phyloP scores from a whole-genome alignment of 257 asterid genomes.

The Plantago major region DNA sequence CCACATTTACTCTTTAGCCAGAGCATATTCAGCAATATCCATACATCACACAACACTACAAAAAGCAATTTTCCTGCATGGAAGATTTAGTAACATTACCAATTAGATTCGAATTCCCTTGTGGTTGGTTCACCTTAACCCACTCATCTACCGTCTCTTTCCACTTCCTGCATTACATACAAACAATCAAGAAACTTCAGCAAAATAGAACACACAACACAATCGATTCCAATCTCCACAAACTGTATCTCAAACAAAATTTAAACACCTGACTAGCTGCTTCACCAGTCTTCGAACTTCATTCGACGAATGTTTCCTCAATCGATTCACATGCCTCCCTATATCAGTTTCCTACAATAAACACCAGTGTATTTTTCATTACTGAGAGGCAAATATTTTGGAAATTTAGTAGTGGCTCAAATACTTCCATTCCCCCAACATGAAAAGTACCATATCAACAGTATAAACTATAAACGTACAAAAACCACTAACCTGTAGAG shows the following conservation, averaged over 20 bases:
- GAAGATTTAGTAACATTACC: slow-evolving; percentile 41
- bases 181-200: slow-evolving; percentile 8
- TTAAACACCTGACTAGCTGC: slow-evolving; percentile 79
- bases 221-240: slow-evolving; percentile 15
- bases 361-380: not conserved
- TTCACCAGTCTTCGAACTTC: slow-evolving; percentile 87
- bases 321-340: slow-evolving; percentile 80
- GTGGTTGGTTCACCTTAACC: slow-evolving; percentile 76
- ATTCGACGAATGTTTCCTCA: slow-evolving; percentile 72
- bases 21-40: slow-evolving; percentile 63
- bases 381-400: no score
- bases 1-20: not conserved
- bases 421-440: slow-evolving; percentile 15
- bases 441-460: not conserved
- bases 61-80: slow-evolving; percentile 28
- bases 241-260: not conserved
- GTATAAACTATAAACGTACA: not conserved
- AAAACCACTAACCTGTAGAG: slow-evolving; percentile 50
- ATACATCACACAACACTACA: slow-evolving; percentile 14
- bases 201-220: slow-evolving; percentile 10
- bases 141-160: slow-evolving; percentile 91
- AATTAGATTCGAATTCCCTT: slow-evolving; percentile 44
- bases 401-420: no score
- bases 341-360: slow-evolving; percentile 81
- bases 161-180: slow-evolving; percentile 67